Conservation (phyloP, 768 basidiomycete genomes). For the Cystofilobasidium bisporidii region DNA sequence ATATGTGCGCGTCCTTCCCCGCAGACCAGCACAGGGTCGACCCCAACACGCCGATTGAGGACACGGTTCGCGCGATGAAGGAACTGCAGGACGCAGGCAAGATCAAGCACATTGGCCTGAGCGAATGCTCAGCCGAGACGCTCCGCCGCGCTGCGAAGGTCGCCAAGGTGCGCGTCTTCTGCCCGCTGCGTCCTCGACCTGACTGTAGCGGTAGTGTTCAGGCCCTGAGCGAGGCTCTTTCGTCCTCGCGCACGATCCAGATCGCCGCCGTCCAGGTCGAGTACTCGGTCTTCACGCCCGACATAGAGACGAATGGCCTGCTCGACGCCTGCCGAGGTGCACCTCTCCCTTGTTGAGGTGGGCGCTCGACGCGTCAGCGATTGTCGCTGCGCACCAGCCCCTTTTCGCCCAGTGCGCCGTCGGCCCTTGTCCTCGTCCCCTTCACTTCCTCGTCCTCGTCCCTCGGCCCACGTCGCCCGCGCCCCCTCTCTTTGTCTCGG, state of each 20-base stretch:
- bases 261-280: conserved; percentile 42
- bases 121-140: conserved; percentile 35
- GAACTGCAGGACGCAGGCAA: conserved; percentile 42
- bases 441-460: too few species aligned
- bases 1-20: neutral
- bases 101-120: conserved; percentile 35
- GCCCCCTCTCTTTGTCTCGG: too few species aligned
- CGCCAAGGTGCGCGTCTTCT: neutral
- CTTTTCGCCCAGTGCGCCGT: too few species aligned
- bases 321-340: conserved; percentile 48
- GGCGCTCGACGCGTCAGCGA: too few species aligned
- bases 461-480: too few species aligned
- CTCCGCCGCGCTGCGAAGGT: conserved; percentile 29
- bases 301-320: conserved; percentile 52
- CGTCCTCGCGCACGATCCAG: neutral
- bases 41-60: conserved; percentile 33
- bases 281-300: conserved; percentile 47
- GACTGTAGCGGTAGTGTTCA: too few species aligned
- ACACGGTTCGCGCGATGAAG: conserved; percentile 48
- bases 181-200: neutral
- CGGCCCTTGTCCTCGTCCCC: too few species aligned
- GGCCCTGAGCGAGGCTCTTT: too few species aligned
- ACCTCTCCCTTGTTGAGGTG: neutral
- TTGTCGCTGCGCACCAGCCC: too few species aligned
- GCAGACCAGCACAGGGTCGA: conserved; percentile 35